phyloP scores from a whole-genome alignment of 2,329 filamentous ascomycete species.

The Fusarium tuaranense region DNA sequence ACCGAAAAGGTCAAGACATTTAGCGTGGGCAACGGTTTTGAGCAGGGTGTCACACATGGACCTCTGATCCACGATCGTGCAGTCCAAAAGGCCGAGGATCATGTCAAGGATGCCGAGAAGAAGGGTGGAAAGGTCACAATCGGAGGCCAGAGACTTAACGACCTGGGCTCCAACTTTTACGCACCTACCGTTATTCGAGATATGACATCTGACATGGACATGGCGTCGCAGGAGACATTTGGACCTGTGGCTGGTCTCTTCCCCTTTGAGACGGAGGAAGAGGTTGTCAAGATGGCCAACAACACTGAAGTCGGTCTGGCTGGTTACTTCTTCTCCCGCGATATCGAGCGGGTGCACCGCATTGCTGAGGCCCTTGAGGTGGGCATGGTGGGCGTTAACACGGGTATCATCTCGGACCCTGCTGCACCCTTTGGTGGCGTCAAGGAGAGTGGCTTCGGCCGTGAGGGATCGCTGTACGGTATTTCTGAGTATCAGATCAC shows the following conservation, averaged over 20 bases:
- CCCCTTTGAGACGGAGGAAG: slow-evolving; percentile 87
- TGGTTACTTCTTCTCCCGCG: slow-evolving; percentile 88
- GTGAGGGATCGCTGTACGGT: slow-evolving; percentile 82
- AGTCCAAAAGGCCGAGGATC: slow-evolving; percentile 80
- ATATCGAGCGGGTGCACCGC: slow-evolving; percentile 69
- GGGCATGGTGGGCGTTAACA: slow-evolving; percentile 90
- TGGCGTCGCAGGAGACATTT: slow-evolving; percentile 92
- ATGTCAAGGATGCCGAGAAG: slow-evolving; percentile 81
- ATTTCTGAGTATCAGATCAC: slow-evolving; percentile 81
- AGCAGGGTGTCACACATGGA: slow-evolving; percentile 78
- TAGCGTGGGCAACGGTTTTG: slow-evolving; percentile 81
- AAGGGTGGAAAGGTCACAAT: slow-evolving; percentile 82
- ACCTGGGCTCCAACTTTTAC: slow-evolving; percentile 88
- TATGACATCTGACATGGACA: slow-evolving; percentile 86
- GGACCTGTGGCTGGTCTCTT: slow-evolving; percentile 93
- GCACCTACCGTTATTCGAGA: slow-evolving; percentile 89
- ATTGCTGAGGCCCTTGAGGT: slow-evolving; percentile 80
- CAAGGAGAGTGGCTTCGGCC: slow-evolving; percentile 84
- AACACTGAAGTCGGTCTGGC: slow-evolving; percentile 86
- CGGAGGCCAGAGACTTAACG: slow-evolving; percentile 79
- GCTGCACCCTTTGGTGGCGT: slow-evolving; percentile 80
- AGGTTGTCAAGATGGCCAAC: slow-evolving; percentile 89
- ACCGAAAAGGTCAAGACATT: slow-evolving; percentile 79
- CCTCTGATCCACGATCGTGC: slow-evolving; percentile 89
- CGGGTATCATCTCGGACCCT: slow-evolving; percentile 72